Evolutionary conservation across 805 yeast genomes (phyloP), one percentile per base, ranked within the genome.

Genomic region (Candida nemodendra): DNA sequence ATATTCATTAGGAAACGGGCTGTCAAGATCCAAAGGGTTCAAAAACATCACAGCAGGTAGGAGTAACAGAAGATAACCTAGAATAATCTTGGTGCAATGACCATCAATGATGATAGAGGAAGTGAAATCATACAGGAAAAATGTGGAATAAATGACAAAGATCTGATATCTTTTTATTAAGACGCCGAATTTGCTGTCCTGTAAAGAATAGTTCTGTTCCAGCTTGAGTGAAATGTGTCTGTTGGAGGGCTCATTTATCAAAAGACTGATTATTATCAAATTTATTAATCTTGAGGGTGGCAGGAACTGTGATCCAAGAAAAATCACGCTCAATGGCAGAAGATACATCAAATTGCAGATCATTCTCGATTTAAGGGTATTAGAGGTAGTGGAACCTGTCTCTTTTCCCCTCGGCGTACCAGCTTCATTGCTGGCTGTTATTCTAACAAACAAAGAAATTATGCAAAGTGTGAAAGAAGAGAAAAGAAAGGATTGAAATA

Each of bases 271-370:
- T 13, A 54, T 25, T 3, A 61, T 18, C 19, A 63, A 38, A 34
- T 57, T 50, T 26, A 56, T 33, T 28, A 54, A 27, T 28, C 63
- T 44, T 22, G 54, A 32, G n/a, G 63, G 62, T 11, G 56, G 49
- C 14, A 62, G 31, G 4, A 59, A 34, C 9, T 42, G 42, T 31
- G 42, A 44, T 1, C 56, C 51, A 23, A 53, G n/a, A 30, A 53
- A 56, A 2, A 57, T 19, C 11, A 36, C 34, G 8, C 43, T 18
- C 27, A 57, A 29, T 2, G 61, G 49, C 2, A 46, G 11, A 21
- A 51, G 19, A 4, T 41, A 27, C 19, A 32, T 30, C 9, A 24
- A 11, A 21, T 21, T 21, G 11, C 11, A 7, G 11, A 8, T 8
- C 24, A 21, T 7, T 11, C 11, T 21, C 11, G 24, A 21, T 8